phyloP scores from a whole-genome alignment of 352 stramenopile species.

The Peronospora belbahrii region DNA sequence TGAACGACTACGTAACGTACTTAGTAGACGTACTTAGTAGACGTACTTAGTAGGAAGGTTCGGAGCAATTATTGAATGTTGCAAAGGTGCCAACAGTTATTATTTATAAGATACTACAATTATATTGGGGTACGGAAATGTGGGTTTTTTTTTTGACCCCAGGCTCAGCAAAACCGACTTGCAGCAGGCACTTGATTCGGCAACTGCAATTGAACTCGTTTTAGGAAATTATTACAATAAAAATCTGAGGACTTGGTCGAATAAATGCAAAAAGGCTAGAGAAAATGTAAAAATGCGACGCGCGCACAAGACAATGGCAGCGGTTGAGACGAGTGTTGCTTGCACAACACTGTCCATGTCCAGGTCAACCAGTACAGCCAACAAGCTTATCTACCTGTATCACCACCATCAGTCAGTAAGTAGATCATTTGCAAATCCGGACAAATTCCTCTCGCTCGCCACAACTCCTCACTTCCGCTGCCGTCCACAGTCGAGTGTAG shows the following conservation, averaged over 20 bases:
- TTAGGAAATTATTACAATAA: conserved; percentile 6
- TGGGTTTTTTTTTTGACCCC: too few relatives aligned
- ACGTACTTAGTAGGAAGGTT: too few relatives aligned
- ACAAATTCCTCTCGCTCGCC: conserved; percentile 5
- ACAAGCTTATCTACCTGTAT: conserved; percentile 14
- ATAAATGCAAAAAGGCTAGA: conserved; percentile 2
- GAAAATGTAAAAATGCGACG: conserved; percentile 8
- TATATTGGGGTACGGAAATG: neutral
- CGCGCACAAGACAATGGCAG: conserved; percentile 3
- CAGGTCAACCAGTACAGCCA: conserved; percentile 5
- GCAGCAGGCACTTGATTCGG: too few relatives aligned
- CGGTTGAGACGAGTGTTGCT: conserved; percentile 1
- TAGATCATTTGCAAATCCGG: conserved; percentile 1
- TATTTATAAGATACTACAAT: too few relatives aligned
- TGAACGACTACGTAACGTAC: too few relatives aligned
- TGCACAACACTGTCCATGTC: neutral
- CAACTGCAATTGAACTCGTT: neutral
- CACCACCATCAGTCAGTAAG: conserved; percentile 4
- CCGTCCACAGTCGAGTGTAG: conserved; percentile 6
- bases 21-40: neutral
- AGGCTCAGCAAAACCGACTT: too few relatives aligned
- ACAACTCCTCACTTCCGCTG: conserved; percentile 2
- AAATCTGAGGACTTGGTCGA: too few relatives aligned
- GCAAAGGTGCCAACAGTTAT: too few relatives aligned
- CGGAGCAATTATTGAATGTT: too few relatives aligned